Conservation (phyloP, 2,329 filamentous ascomycete species). For the Claviceps purpurea region DNA sequence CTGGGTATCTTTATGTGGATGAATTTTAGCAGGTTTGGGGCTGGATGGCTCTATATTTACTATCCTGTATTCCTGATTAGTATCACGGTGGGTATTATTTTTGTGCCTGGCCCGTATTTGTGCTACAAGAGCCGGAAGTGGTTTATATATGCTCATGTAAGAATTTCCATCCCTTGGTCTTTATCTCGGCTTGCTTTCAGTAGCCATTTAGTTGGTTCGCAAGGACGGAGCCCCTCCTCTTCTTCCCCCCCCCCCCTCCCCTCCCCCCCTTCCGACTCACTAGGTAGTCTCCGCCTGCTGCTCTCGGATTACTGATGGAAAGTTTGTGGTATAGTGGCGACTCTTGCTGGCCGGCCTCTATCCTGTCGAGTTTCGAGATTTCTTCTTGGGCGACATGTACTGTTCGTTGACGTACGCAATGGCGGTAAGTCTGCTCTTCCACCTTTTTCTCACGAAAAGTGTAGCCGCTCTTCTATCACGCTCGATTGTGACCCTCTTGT, state of each 20-base stretch:
- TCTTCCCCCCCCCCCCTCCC: no score
- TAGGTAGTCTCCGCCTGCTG: no score
- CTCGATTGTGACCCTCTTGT: background rate
- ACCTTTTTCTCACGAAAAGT: background rate
- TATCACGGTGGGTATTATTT: constrained; percentile 52
- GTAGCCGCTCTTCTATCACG: no score
- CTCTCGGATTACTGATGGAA: background rate
- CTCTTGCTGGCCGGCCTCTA: constrained; percentile 75
- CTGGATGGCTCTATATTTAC: constrained; percentile 61
- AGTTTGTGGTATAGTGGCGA: constrained; percentile 48
- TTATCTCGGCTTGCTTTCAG: no score
- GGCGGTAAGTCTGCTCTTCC: constrained; percentile 47
- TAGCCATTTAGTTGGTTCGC: no score
- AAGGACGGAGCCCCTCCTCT: background rate
- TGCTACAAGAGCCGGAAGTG: constrained; percentile 69
- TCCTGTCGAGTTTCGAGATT: constrained; percentile 91
- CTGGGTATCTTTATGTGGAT: constrained; percentile 76
- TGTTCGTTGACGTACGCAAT: constrained; percentile 88
- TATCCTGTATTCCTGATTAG: constrained; percentile 73
- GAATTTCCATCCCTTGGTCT: constrained; percentile 18
- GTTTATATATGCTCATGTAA: constrained; percentile 79
- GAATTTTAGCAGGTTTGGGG: constrained; percentile 64
- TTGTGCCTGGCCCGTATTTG: constrained; percentile 61
- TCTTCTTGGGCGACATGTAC: constrained; percentile 95
- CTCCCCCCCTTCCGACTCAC: background rate